These are phyloP conservation scores for Allium cepa DNA, from an alignment of 106 monocot species.

Conservation along the genomic window DNA sequence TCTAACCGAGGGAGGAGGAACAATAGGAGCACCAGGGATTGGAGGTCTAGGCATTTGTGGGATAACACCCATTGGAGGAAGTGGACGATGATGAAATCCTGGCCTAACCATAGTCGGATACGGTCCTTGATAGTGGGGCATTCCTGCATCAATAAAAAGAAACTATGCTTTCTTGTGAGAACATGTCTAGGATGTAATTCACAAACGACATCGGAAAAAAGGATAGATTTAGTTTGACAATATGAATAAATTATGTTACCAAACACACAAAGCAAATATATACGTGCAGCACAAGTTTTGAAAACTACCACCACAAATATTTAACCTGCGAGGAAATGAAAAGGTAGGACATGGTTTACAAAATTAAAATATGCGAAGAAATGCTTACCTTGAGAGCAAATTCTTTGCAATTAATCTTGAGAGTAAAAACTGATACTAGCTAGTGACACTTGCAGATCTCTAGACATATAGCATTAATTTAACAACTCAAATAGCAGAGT, in stretches of 20 bases:
- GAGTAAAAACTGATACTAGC: conserved; percentile 35
- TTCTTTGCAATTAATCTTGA: conserved; percentile 33
- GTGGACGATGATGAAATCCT: conserved; percentile 61
- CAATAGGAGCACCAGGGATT: conserved; percentile 43
- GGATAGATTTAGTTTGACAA: not conserved
- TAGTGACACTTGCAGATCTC: not conserved
- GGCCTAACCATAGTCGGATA: conserved; percentile 60
- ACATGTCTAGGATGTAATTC: not conserved
- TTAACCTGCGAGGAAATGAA: conserved; percentile 37
- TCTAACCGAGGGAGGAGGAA: conserved; percentile 42
- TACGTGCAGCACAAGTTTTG: conserved; percentile 27
- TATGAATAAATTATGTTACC: conserved; percentile 34
- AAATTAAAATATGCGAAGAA: conserved; percentile 25
- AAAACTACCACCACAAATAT: conserved; percentile 39
- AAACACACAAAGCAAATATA: conserved; percentile 48
- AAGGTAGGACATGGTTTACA: conserved; percentile 23
- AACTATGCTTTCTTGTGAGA: conserved; percentile 71
- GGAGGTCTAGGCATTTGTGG: conserved; percentile 52
- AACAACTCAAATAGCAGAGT: too few species aligned
- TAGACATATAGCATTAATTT: too few species aligned
- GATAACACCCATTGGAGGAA: conserved; percentile 48
- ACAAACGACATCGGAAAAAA: not conserved
- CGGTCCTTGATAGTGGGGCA: conserved; percentile 66
- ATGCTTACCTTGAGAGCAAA: conserved; percentile 50
- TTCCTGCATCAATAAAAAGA: conserved; percentile 58